Conservation (phyloP, 1,139 yeast genomes). For the Hemisphaericaspora xylofermentans region DNA sequence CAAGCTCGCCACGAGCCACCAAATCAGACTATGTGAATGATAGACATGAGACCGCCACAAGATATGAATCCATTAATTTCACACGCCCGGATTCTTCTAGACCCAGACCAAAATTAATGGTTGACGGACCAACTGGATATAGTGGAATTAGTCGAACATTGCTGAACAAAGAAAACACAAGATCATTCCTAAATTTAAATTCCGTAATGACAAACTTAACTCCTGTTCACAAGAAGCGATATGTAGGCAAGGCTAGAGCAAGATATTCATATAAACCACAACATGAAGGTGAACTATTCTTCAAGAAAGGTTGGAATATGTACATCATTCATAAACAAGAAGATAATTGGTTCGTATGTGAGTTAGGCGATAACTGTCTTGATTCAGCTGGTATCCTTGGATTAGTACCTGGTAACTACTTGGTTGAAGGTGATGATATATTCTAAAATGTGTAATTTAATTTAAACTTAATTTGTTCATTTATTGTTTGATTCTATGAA, state of each 20-base stretch:
- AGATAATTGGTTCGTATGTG: constrained; percentile 91
- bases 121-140: constrained; percentile 5
- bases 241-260: constrained; percentile 62
- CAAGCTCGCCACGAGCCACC: constrained; percentile 20
- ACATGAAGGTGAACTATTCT: constrained; percentile 74
- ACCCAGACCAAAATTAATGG: constrained; percentile 46
- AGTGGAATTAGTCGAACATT: constrained; percentile 12
- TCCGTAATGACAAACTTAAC: constrained; percentile 26
- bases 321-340: constrained; percentile 73
- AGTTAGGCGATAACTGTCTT: constrained; percentile 51
- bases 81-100: constrained; percentile 2
- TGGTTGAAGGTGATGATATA: constrained; percentile 33
- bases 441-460: constrained; percentile 14
- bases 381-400: constrained; percentile 54
- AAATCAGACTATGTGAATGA: constrained; percentile 37
- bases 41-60: constrained; percentile 36
- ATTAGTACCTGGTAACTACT: constrained; percentile 78
- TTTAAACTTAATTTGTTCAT: too few relatives aligned
- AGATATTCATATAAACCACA: constrained; percentile 72
- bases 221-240: constrained; percentile 49
- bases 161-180: constrained; percentile 28
- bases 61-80: constrained; percentile 31
- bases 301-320: constrained; percentile 73
- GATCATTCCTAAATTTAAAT: constrained; percentile 33
- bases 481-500: too few relatives aligned